Conservation (phyloP, 441 rosid species). For the Populus tomentosa region DNA sequence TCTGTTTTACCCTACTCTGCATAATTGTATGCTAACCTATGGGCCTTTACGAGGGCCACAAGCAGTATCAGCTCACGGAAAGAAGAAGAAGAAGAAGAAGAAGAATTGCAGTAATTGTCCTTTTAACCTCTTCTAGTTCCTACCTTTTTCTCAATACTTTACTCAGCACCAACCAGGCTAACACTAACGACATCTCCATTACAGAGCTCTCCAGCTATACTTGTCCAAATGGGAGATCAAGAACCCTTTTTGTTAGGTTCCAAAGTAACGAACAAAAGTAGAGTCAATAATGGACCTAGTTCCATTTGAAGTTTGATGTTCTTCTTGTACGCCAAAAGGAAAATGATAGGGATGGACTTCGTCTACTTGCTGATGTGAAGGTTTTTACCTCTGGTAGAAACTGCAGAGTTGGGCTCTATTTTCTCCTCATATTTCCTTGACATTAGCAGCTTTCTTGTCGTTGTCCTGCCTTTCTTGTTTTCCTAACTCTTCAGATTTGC, state of each 20-base stretch:
- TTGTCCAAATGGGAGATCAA: background rate
- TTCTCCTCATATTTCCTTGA: background rate
- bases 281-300: slow-evolving; percentile 9
- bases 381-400: slow-evolving; percentile 29
- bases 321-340: slow-evolving; percentile 1
- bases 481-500: slow-evolving; percentile 8
- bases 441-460: slow-evolving; percentile 14
- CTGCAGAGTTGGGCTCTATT: background rate
- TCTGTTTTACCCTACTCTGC: background rate
- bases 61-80: no score
- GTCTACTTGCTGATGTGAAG: slow-evolving; percentile 27
- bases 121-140: no score
- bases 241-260: background rate
- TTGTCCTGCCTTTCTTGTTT: slow-evolving; percentile 11
- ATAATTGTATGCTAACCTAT: background rate
- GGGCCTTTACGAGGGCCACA: background rate
- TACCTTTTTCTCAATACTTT: no score
- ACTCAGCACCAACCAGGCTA: background rate
- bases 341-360: slow-evolving; percentile 19
- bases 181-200: background rate
- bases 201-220: background rate
- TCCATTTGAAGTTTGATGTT: slow-evolving; percentile 1
- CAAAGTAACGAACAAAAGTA: background rate
- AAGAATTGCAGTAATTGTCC: no score
- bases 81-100: no score